Percentiles rank a stretch among this genome's conserved stretches.
These are phyloP conservation scores for Eucalyptus tenuipes DNA, from an alignment of 345 rosid genomes.

Conservation along the genomic window DNA sequence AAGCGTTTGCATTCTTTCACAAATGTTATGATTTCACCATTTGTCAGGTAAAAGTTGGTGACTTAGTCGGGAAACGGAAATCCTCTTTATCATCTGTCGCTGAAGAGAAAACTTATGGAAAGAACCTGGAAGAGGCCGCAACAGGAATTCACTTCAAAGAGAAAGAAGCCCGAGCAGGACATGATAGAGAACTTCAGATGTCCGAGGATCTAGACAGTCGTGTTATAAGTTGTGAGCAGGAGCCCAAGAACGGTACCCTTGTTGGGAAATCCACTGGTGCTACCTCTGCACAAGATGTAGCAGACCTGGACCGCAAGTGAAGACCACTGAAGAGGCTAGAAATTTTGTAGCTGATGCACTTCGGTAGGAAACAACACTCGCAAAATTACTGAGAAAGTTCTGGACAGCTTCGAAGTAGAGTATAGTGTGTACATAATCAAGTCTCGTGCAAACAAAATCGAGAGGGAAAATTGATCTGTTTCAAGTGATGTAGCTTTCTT, in stretches of 20 bases:
- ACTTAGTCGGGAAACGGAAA: not conserved
- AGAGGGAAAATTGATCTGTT: not conserved
- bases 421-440: not conserved
- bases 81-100: not conserved
- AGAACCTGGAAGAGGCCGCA: not conserved
- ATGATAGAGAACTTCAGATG: not conserved
- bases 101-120: not conserved
- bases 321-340: not conserved
- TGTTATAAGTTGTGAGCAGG: not conserved
- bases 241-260: not conserved
- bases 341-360: not conserved
- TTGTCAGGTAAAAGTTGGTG: slow-evolving; percentile 26
- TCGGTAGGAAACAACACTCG: not conserved
- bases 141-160: not conserved
- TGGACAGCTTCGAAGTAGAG: not conserved
- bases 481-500: not conserved
- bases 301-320: not conserved
- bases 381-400: not conserved
- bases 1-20: not conserved
- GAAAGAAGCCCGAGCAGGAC: slow-evolving; percentile 1
- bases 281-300: not conserved
- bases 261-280: not conserved
- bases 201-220: not conserved
- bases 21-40: not conserved
- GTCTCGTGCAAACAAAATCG: not conserved